Conservation (phyloP, 1,284 basidiomycete species). For the Pascua sp. region DNA sequence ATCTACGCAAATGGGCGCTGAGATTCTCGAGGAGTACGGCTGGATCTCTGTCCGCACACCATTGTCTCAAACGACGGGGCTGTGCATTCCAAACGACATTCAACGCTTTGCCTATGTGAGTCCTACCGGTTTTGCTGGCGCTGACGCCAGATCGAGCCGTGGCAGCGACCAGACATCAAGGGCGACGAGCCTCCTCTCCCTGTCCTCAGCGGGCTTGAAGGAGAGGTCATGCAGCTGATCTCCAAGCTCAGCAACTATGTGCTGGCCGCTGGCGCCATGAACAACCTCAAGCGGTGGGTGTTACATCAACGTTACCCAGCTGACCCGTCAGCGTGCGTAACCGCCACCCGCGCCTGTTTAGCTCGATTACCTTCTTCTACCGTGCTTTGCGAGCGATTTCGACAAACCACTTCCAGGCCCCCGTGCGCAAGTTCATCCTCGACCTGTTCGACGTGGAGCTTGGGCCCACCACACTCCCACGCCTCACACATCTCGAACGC, state of each 20-base stretch:
- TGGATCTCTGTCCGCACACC: slow-evolving; percentile 90
- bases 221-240: slow-evolving; percentile 83
- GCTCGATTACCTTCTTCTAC: slow-evolving; percentile 72
- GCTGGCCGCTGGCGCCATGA: slow-evolving; percentile 86
- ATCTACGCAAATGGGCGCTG: slow-evolving; percentile 66
- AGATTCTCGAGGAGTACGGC: slow-evolving; percentile 81
- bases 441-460: slow-evolving; percentile 85
- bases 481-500: slow-evolving; percentile 30
- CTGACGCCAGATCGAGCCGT: slow-evolving; percentile 64
- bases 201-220: slow-evolving; percentile 66
- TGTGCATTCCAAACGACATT: slow-evolving; percentile 82
- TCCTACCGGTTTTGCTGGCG: slow-evolving; percentile 10
- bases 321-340: slow-evolving; percentile 66
- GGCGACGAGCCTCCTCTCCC: slow-evolving; percentile 56
- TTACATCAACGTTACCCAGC: slow-evolving; percentile 1
- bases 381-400: slow-evolving; percentile 80
- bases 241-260: slow-evolving; percentile 95
- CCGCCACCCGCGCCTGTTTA: slow-evolving; percentile 62
- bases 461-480: slow-evolving; percentile 29
- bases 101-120: slow-evolving; percentile 74
- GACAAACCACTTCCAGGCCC: slow-evolving; percentile 79
- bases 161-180: slow-evolving; percentile 54
- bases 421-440: slow-evolving; percentile 84
- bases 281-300: slow-evolving; percentile 72
- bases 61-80: slow-evolving; percentile 78